A percentile compares a stretch with the other conserved stretches of the same genome.
phyloP scores from a whole-genome alignment of 371 early-diverging fungal genomes.

The Mycotypha africana region DNA sequence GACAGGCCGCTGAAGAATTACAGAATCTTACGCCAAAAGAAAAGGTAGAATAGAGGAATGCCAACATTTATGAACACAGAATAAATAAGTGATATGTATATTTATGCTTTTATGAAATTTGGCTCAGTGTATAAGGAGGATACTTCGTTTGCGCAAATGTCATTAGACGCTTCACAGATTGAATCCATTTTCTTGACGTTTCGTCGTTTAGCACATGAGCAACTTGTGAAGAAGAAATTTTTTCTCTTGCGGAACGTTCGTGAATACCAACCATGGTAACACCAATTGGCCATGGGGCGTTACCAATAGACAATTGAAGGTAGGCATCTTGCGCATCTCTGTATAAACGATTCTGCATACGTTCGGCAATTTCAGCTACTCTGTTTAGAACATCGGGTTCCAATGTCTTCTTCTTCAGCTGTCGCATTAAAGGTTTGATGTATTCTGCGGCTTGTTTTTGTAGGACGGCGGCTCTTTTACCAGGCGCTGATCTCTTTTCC shows the following conservation, averaged over 20 bases:
- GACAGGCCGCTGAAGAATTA: too few species aligned
- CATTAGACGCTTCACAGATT: slow-evolving; percentile 94
- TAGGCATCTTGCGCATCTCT: slow-evolving; percentile 93
- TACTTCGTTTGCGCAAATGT: slow-evolving; percentile 91
- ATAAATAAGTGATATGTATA: too few species aligned
- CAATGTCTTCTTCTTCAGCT: slow-evolving; percentile 71
- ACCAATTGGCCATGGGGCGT: slow-evolving; percentile 99
- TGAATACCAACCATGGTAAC: slow-evolving; percentile 93
- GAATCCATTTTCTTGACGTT: slow-evolving; percentile 96
- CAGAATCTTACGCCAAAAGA: too few species aligned
- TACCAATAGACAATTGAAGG: slow-evolving; percentile 91
- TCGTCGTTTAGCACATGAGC: slow-evolving; percentile 99
- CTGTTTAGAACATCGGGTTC: slow-evolving; percentile 83
- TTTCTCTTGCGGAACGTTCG: slow-evolving; percentile 95
- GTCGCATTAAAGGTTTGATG: slow-evolving; percentile 85
- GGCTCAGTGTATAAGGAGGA: slow-evolving; percentile 78
- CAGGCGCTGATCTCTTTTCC: slow-evolving; percentile 61
- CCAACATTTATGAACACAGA: neutral
- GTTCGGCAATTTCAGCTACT: slow-evolving; percentile 83
- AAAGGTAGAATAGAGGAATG: too few species aligned
- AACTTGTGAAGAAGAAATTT: slow-evolving; percentile 90
- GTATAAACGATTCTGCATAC: slow-evolving; percentile 85
- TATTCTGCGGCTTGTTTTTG: slow-evolving; percentile 86
- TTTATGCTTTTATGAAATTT: slow-evolving; percentile 48
- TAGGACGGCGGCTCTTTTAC: slow-evolving; percentile 78